Base-by-base conservation (phyloP, 164 flowering plant genomes). In the Macadamia tetraphylla region DNA sequence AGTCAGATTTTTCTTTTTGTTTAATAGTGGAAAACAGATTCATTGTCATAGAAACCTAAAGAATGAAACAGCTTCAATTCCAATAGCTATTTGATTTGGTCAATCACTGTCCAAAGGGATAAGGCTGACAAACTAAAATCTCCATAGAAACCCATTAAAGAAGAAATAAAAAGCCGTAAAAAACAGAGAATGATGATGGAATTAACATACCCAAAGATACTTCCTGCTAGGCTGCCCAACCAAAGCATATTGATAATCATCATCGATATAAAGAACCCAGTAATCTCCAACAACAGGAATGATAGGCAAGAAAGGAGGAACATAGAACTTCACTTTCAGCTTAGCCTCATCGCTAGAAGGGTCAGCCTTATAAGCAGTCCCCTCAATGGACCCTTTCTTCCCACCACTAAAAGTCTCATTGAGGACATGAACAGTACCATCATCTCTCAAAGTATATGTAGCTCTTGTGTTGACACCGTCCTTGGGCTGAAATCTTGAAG, bases 221-320 rank as follows among this genome's bases (percentile, higher is more conserved):
- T 65, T 84, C 82, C 84, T 81, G 65, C 66, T 60, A 9, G 97
- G 95, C 78, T 84, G 75, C 1, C 98, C 98, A 81, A 94, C 70
- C 79, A 94, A 52, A 44, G 89, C 98, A 77, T 82, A 80, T 71
- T 78, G 87, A 78, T 91, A 91, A 73, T 86, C 92, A 9, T 72
- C 81, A 79, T 91, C 98, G 66, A 94, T 59, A 35, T 10, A 84
- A 82, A 94, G 69, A 69, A 94, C 90, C 98, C 98, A 94, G 72
- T 94, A 94, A 71, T 91, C 91, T 0, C 98, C 98, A 67, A 62
- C 67, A 43, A 94, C 87, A 64, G 98, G 96, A 49, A 94, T 84
- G 62, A 94, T 80, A 49, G 98, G 98, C 43, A 94, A 67, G 75
- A 90, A 88, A 0, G 97, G 97, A 31, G 99, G 97, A 6, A 94